Percentiles rank a stretch among this genome's conserved stretches.
phyloP scores from a whole-genome alignment of 179 eudicot genomes.

The Corrigiola litoralis region DNA sequence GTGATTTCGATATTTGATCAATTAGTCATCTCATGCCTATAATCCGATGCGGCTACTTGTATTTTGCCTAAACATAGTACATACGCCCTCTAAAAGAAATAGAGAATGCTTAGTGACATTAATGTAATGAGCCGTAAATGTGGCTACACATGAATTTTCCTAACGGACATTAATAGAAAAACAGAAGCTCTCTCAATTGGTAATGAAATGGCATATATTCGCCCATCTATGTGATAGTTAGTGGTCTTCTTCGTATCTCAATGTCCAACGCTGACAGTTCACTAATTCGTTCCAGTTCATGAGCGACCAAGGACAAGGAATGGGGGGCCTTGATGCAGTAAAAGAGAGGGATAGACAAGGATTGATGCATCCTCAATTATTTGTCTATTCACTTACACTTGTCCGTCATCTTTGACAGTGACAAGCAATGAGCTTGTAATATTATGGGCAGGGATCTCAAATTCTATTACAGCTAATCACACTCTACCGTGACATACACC shows the following conservation, averaged over 20 bases:
- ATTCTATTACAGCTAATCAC: no score
- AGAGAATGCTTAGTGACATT: no score
- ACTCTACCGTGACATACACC: no score
- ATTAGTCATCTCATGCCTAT: no score
- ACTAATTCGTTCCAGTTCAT: neutral
- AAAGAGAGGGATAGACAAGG: slow-evolving; percentile 6
- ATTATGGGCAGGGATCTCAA: neutral
- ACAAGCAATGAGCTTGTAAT: neutral
- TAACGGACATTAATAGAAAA: neutral
- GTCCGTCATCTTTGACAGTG: slow-evolving; percentile 10
- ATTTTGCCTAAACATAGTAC: no score
- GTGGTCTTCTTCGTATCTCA: slow-evolving; percentile 8
- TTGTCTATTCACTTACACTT: neutral
- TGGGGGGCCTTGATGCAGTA: neutral
- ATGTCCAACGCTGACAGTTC: neutral
- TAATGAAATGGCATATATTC: neutral
- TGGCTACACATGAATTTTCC: neutral
- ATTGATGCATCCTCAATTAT: slow-evolving; percentile 11
- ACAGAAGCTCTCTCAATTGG: neutral
- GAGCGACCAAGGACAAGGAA: neutral
- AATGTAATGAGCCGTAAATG: neutral
- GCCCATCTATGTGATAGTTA: neutral
- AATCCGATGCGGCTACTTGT: no score
- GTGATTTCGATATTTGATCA: no score
- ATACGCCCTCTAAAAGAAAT: no score